Percentiles rank a stretch among this genome's conserved stretches.
Conservation (phyloP, 768 basidiomycete species). For the Naganishia onofrii region DNA sequence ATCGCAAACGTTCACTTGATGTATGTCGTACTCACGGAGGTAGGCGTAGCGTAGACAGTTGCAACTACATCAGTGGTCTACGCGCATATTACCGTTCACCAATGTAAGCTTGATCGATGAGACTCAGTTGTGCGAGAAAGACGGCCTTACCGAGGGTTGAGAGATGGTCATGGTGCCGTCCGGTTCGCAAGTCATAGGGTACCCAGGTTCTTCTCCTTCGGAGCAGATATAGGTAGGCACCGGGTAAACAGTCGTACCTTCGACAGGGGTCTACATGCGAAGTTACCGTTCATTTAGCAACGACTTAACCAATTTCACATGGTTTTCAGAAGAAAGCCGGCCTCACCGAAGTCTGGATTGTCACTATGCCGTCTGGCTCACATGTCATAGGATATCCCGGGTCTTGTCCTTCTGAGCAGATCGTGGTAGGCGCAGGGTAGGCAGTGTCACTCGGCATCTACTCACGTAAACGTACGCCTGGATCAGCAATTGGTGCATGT, state of each 20-base stretch:
- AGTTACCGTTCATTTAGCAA: not conserved
- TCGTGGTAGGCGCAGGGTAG: not conserved
- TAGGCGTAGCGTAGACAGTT: not conserved
- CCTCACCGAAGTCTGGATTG: constrained; percentile 13
- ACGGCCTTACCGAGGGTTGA: too few species aligned
- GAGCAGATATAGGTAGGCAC: not conserved
- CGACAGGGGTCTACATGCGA: not conserved
- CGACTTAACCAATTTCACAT: too few species aligned
- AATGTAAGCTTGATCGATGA: too few species aligned
- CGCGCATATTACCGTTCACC: not conserved
- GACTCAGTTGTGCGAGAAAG: too few species aligned
- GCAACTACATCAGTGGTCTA: not conserved
- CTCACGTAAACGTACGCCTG: not conserved
- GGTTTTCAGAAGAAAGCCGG: not conserved
- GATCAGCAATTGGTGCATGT: not conserved
- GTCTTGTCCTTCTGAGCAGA: not conserved
- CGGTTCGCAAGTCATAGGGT: not conserved
- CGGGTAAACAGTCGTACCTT: not conserved
- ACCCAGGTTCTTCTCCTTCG: not conserved
- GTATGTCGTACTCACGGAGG: not conserved
- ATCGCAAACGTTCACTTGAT: too few species aligned
- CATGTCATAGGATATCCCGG: not conserved
- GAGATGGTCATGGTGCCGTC: not conserved
- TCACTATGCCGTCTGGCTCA: not conserved
- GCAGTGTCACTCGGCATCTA: not conserved